Evolutionary conservation across 1,139 yeast species (phyloP), one percentile per base, ranked within the genome.

Genomic region (Blastobotrys buckinghamii): DNA sequence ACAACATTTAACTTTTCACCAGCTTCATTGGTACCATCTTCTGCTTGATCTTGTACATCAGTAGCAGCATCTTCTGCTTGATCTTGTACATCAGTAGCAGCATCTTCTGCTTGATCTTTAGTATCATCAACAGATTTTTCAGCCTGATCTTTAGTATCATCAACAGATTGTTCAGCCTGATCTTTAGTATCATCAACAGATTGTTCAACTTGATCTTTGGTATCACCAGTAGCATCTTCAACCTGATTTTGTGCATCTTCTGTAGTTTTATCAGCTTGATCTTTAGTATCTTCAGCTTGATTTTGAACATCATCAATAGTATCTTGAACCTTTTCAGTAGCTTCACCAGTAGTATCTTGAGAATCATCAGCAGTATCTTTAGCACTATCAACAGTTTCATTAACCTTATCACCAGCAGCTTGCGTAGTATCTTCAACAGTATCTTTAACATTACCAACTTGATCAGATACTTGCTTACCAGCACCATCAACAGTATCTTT

Each of bases 401-500:
- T 2, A 27, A 13, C 17, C 10, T n/a, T 19, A 19, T 27, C 39
- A 13, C 24, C 24, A 12, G 12, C 32, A 6, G 4, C 32, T 6
- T 13, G 4, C 4, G 12, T 12, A 29, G 32, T 12, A 29, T 9
- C n/a, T 10, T 10, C n/a, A 29, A 9, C 32, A 12, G 12, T 10
- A 13, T 29, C 9, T 29, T 10, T 3, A 10, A 29, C 32, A 29
- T 13, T 13, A 12, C 9, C n/a, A 50, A 66, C 76, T 75, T 50
- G 71, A 64, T 27, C 62, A 64, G 76, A 73, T 0, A 70, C 77
- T n/a, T 36, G 20, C 7, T 8, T 27, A 6, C 12, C 2, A 16
- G n/a, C 17, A 12, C 10, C 32, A 12, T 29, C 9, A 50, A 66
- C 76, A 75, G 50, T 71, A 64, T 27, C 62, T 65, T 76, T 73